These are phyloP conservation scores for Colletotrichum tamarilloi DNA, from an alignment of 2,329 filamentous ascomycete genomes.

Conservation along the genomic window DNA sequence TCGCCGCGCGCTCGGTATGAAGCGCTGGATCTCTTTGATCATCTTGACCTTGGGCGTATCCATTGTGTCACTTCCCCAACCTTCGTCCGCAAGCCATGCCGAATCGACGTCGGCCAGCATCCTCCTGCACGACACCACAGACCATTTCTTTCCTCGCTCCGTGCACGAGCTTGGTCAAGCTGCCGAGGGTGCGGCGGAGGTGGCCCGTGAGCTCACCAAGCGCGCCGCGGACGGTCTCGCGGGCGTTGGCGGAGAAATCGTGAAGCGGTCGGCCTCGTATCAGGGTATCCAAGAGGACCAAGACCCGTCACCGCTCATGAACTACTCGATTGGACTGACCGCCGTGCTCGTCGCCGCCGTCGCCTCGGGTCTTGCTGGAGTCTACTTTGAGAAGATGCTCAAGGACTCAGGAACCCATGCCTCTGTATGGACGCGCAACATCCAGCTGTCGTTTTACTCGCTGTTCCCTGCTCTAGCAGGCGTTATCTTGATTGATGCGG, in stretches of 20 bases:
- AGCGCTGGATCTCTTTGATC: conserved; percentile 84
- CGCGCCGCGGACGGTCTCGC: conserved; percentile 53
- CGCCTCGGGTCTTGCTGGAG: conserved; percentile 86
- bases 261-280: conserved; percentile 85
- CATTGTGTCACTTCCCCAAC: conserved; percentile 80
- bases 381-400: conserved; percentile 90
- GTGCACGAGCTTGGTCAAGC: conserved; percentile 78
- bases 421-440: conserved; percentile 88
- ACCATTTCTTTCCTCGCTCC: conserved; percentile 81
- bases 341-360: conserved; percentile 83
- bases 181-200: conserved; percentile 55
- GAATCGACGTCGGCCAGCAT: conserved; percentile 66
- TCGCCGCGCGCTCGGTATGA: conserved; percentile 73
- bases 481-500: conserved; percentile 87
- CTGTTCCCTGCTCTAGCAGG: conserved; percentile 89
- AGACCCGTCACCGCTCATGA: conserved; percentile 67
- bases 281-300: conserved; percentile 83
- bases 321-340: conserved; percentile 80
- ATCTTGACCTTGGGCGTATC: conserved; percentile 85
- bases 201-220: conserved; percentile 62
- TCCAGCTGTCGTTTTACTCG: conserved; percentile 94
- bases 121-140: conserved; percentile 71
- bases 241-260: conserved; percentile 39
- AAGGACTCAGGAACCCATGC: conserved; percentile 82
- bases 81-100: conserved; percentile 49